Percentiles rank a stretch among this genome's conserved stretches.
These are phyloP conservation scores for Backusella sp. DNA, from an alignment of 192 early-diverging fungal genomes.

Conservation along the genomic window DNA sequence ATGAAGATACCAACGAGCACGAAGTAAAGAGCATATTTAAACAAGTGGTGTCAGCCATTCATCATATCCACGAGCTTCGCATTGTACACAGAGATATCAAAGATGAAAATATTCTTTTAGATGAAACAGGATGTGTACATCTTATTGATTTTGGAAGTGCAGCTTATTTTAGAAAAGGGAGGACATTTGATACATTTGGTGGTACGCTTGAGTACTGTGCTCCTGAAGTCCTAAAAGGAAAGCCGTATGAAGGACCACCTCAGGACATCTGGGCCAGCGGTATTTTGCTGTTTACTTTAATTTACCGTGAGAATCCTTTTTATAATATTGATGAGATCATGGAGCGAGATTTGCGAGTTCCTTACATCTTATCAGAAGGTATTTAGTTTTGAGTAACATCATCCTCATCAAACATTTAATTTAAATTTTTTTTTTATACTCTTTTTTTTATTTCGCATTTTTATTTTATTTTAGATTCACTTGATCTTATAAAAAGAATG, in stretches of 20 bases:
- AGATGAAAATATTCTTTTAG: slow-evolving; percentile 80
- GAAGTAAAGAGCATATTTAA: slow-evolving; percentile 39
- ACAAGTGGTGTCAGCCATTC: slow-evolving; percentile 39
- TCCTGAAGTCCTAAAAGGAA: slow-evolving; percentile 82
- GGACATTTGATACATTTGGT: slow-evolving; percentile 70
- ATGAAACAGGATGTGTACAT: slow-evolving; percentile 57
- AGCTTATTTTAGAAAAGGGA: slow-evolving; percentile 60
- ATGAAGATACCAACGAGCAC: slow-evolving; percentile 38
- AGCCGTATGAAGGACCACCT: slow-evolving; percentile 82
- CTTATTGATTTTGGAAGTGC: slow-evolving; percentile 86
- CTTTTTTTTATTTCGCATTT: neutral
- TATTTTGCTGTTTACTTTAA: slow-evolving; percentile 79
- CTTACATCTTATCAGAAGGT: slow-evolving; percentile 28
- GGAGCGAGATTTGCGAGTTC: slow-evolving; percentile 51
- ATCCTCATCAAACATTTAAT: neutral
- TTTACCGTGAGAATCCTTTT: slow-evolving; percentile 69
- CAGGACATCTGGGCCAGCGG: slow-evolving; percentile 91
- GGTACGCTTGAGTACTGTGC: slow-evolving; percentile 80
- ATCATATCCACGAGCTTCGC: slow-evolving; percentile 51
- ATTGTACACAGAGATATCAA: slow-evolving; percentile 83
- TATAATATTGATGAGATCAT: slow-evolving; percentile 58
- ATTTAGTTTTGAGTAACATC: slow-evolving; percentile 5
- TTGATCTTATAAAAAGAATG: slow-evolving; percentile 68
- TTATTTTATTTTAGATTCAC: slow-evolving; percentile 35
- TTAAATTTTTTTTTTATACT: neutral